A percentile compares a stretch with the other conserved stretches of the same genome.
phyloP scores from a whole-genome alignment of 495 filamentous ascomycete species.

The Parathielavia hyrcaniae region DNA sequence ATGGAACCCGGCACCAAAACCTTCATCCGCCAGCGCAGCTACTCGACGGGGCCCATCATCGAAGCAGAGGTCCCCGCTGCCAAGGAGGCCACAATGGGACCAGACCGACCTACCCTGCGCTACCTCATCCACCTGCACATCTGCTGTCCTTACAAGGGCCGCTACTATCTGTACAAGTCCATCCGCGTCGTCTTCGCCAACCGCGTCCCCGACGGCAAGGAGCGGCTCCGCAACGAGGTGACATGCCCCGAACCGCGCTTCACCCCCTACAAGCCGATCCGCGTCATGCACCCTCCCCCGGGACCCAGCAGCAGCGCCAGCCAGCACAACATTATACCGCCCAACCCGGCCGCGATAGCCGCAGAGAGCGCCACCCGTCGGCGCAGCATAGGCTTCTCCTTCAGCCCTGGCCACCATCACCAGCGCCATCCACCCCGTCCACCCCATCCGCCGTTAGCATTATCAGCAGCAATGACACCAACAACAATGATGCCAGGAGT shows the following conservation, averaged over 20 bases:
- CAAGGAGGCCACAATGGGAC: conserved; percentile 15
- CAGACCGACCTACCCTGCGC: conserved; percentile 70
- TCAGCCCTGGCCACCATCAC: conserved; percentile 23
- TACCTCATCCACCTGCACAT: conserved; percentile 95
- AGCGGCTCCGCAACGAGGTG: conserved; percentile 85
- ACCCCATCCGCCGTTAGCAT: not conserved
- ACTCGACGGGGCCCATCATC: conserved; percentile 80
- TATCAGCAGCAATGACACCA: not conserved
- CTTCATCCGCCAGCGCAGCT: conserved; percentile 91
- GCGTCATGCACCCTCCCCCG: conserved; percentile 40
- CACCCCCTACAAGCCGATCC: conserved; percentile 69
- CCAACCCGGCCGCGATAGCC: conserved; percentile 36
- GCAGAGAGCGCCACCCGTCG: conserved; percentile 53
- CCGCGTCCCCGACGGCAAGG: conserved; percentile 92
- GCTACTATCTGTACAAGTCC: conserved; percentile 84
- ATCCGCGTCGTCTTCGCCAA: conserved; percentile 97
- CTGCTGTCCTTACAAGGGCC: conserved; percentile 74
- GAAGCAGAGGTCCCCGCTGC: conserved; percentile 36
- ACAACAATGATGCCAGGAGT: not conserved
- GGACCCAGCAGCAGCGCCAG: conserved; percentile 2
- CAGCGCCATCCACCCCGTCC: conserved; percentile 11
- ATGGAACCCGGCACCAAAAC: conserved; percentile 96
- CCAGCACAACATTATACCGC: conserved; percentile 20
- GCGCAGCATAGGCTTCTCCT: conserved; percentile 50
- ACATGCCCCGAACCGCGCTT: conserved; percentile 84